A percentile compares a stretch with the other conserved stretches of the same genome.
Conservation (phyloP, 208 protist species). For the Leishmania aethiopica region DNA sequence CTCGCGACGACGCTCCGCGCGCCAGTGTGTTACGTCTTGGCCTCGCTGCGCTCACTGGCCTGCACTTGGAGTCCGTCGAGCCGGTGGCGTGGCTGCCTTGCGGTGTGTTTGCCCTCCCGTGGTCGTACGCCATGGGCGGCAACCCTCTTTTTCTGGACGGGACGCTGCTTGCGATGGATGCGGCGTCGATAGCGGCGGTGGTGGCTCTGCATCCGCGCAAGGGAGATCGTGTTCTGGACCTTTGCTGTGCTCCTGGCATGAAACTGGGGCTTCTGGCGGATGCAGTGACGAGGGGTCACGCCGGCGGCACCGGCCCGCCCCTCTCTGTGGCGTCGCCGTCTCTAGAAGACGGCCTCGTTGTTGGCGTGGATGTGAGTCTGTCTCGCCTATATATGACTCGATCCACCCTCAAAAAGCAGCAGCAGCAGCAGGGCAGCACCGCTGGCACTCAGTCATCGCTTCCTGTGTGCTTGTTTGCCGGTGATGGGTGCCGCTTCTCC, state of each 20-base stretch:
- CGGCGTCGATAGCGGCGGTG: slow-evolving; percentile 82
- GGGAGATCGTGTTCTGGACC: slow-evolving; percentile 77
- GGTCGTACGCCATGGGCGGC: slow-evolving; percentile 29
- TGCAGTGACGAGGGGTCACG: slow-evolving; percentile 24
- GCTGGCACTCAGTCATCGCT: not conserved
- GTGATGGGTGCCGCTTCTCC: slow-evolving; percentile 46
- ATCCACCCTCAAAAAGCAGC: slow-evolving; percentile 51
- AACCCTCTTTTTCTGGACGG: slow-evolving; percentile 44
- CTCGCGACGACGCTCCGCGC: not conserved
- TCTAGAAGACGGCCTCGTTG: slow-evolving; percentile 32
- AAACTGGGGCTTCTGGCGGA: slow-evolving; percentile 79
- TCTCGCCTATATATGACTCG: slow-evolving; percentile 60
- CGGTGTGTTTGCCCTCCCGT: slow-evolving; percentile 50
- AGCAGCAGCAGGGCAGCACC: slow-evolving; percentile 15
- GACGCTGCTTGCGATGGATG: slow-evolving; percentile 79
- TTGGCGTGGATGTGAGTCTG: slow-evolving; percentile 77
- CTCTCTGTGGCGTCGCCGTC: not conserved
- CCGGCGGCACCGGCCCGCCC: not conserved
- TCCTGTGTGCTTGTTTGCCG: slow-evolving; percentile 51
- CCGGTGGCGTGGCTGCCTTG: slow-evolving; percentile 69
- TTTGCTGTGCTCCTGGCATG: slow-evolving; percentile 90
- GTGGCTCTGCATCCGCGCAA: slow-evolving; percentile 59
- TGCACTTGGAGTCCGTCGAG: slow-evolving; percentile 29
- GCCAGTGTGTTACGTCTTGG: slow-evolving; percentile 14
- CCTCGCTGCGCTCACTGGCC: slow-evolving; percentile 32